Conservation (phyloP, 1,139 yeast species). For the Kodamaea ohmeri region DNA sequence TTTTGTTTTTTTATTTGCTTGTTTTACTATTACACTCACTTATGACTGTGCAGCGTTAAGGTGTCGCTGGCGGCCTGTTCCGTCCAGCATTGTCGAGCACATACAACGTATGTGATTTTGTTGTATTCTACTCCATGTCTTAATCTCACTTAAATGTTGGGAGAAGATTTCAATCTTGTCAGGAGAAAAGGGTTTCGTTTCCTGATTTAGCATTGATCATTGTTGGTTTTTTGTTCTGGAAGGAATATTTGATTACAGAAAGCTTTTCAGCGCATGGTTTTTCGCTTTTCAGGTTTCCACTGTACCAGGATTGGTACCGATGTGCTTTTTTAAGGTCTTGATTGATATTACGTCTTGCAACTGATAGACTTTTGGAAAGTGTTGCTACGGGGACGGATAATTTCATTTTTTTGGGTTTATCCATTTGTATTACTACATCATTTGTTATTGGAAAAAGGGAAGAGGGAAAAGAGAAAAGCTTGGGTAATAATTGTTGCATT, state of each 20-base stretch:
- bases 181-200: slow-evolving; percentile 1
- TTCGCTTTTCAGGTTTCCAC: slow-evolving; percentile 15
- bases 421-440: slow-evolving; percentile 17
- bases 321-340: slow-evolving; percentile 10
- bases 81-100: slow-evolving; percentile 7
- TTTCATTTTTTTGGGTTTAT: slow-evolving; percentile 10
- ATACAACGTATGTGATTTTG: slow-evolving; percentile 8
- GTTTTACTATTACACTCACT: slow-evolving; percentile 8
- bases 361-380: slow-evolving; percentile 14
- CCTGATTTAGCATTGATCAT: slow-evolving; percentile 1
- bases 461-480: slow-evolving; percentile 12
- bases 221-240: slow-evolving; percentile 17
- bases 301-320: slow-evolving; percentile 7
- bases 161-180: slow-evolving; percentile 18
- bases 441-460: slow-evolving; percentile 14
- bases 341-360: slow-evolving; percentile 11
- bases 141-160: slow-evolving; percentile 23
- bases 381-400: slow-evolving; percentile 13
- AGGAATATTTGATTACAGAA: slow-evolving; percentile 9
- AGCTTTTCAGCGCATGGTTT: slow-evolving; percentile 12
- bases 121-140: slow-evolving; percentile 28
- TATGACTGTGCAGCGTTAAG: slow-evolving; percentile 8
- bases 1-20: slow-evolving; percentile 10
- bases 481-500: slow-evolving; percentile 1
- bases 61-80: slow-evolving; percentile 8